Base-by-base conservation (phyloP, 2,329 filamentous ascomycete genomes). In the Diplodia intermedia region DNA sequence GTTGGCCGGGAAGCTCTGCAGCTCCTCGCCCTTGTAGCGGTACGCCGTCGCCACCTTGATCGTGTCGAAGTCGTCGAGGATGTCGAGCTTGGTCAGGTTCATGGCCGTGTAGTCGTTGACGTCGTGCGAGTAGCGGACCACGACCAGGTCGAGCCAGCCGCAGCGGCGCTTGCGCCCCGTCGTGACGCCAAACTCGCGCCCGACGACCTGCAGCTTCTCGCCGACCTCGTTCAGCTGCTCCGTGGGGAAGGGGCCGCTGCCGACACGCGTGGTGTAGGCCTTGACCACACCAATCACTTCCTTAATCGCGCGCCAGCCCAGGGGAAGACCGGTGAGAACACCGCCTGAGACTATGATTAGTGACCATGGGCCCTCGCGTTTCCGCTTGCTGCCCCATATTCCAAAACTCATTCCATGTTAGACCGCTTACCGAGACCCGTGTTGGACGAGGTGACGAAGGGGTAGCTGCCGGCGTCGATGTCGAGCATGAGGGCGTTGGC, bases 31-130 rank as follows among this genome's bases (percentile, higher is more conserved):
- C 62, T 86, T 84, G 74, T 86, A 72, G 14, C 82, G 82, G 81
- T 97, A 97, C 2, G 87, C 88, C 15, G 90, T 86, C 20, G 90
- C 91, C 62, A 92, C 84, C 78, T 93, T 91, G 79, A 96, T 86
- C 74, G 88, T 89, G 11, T 86, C 83, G 76, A 97, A 93, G 38
- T 86, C 86, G 76, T 93, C 91, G 18, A 93, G 84, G 47, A 93
- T 85, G 72, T 92, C 89, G 26, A 91, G 84, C 79, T 89, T 89
- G 68, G 87, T 89, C 68, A 89, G 80, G 79, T 90, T 89, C 73
- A 89, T 80, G 54, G 82, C 79, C 0, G 88, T 88, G 79, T 91
- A 91, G 80, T 89, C 84, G 80, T 91, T 91, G 77, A 90, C 83
- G 56, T 84, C 80, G 69, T 83, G 78, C 11, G 85, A 89, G 81